phyloP scores from a whole-genome alignment of 2,329 filamentous ascomycete species.

The Monosporascus ibericus region DNA sequence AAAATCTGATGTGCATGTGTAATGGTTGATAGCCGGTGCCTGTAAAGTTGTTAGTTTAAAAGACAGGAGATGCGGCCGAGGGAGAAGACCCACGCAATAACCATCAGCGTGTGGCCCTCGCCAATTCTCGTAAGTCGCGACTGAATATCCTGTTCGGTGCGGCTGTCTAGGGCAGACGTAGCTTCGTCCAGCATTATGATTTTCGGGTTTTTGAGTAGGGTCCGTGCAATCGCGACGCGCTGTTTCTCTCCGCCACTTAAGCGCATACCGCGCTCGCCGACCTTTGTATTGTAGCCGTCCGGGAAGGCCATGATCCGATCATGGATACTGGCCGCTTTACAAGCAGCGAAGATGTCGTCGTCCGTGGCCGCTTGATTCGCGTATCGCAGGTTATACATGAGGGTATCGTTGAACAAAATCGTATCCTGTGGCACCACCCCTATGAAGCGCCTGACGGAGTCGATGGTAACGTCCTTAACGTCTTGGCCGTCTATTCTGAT shows the following conservation, averaged over 20 bases:
- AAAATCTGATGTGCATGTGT: conserved; percentile 81
- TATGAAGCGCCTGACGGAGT: conserved; percentile 85
- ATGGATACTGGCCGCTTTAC: conserved; percentile 82
- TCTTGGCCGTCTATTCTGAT: conserved; percentile 82
- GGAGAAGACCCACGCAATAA: conserved; percentile 68
- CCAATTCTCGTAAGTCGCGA: conserved; percentile 76
- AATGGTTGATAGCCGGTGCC: conserved; percentile 77
- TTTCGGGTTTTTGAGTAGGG: conserved; percentile 83
- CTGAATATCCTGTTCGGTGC: conserved; percentile 91
- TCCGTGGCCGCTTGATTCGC: conserved; percentile 76
- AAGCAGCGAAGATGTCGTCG: conserved; percentile 76
- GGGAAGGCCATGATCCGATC: conserved; percentile 87
- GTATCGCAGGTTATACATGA: conserved; percentile 94
- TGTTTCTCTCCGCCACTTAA: conserved; percentile 91
- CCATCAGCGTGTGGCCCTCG: conserved; percentile 81
- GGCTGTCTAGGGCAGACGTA: conserved; percentile 83
- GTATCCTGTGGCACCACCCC: conserved; percentile 97
- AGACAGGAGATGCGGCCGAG: not conserved
- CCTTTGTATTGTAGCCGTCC: conserved; percentile 81
- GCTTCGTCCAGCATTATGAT: conserved; percentile 94
- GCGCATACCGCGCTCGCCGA: conserved; percentile 81
- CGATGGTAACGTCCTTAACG: conserved; percentile 81
- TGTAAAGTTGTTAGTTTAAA: conserved; percentile 25
- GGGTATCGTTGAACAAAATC: conserved; percentile 85
- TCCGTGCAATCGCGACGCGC: conserved; percentile 86